Evolutionary conservation across 306 rosid species (phyloP), one percentile per base, ranked within the genome.

Genomic region (Quercus wislizeni): DNA sequence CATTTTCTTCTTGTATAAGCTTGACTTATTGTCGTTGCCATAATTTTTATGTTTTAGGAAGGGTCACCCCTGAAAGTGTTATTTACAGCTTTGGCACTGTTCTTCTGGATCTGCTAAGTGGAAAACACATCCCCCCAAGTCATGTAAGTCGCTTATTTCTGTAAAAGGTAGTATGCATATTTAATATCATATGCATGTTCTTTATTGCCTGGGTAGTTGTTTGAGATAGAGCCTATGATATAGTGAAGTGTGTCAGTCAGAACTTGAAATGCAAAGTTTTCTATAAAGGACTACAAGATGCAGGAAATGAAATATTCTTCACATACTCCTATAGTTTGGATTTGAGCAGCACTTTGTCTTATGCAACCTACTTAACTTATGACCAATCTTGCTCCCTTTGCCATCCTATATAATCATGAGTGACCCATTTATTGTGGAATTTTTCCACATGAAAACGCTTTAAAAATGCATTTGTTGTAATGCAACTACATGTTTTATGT

Each of bases 81-180:
- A 91, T 95, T 72, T 95, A 93, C 89, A 93, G 98, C 92, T 91
- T 93, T 81, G 99, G 99, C 69, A 93, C 96, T 6, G 97, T 95
- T 81, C 97, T 95, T 75, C 86, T 95, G 46, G 99, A 95, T 87
- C 91, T 95, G 77, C 93, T 95, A 41, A 95, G 99, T 87, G 99
- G 99, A 79, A 95, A 95, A 83, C 98, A 92, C 86, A 91, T 94
- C 82, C 99, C 99, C 86, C 99, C 98, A 69, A 95, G 97, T 85
- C 98, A 91, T 79, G 99, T 95, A 91, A 89, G 92, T 88, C 55
- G 78, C 74, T 38, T 73, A 65, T 69, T 21, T 59, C 41, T 58
- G 27, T 67, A 15, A 63, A 43, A 25, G 18, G 18, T 59, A 31
- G n/a, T 27, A 15, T 78, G 5, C 55, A 28, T 10, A 49, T 43